Evolutionary conservation across 2,329 filamentous ascomycete genomes (phyloP).

Genomic region (Tolypocladium amazonense): DNA sequence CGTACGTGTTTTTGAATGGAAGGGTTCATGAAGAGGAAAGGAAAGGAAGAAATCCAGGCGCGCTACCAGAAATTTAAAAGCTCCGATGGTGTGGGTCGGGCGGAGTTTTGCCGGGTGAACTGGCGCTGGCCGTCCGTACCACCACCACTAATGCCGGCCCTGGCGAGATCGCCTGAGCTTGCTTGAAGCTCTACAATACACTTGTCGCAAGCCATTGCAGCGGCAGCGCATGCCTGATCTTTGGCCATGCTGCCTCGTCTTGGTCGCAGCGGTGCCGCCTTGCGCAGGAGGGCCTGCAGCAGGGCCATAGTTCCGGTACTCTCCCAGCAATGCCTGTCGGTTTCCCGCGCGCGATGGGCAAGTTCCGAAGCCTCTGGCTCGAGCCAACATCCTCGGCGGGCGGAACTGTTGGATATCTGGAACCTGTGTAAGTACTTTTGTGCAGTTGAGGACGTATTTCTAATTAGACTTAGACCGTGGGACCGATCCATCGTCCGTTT

Average conservation of each 20-base stretch:
- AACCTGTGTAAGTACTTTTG: constrained; percentile 16
- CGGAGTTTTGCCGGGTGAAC: constrained; percentile 18
- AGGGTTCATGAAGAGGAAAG: constrained; percentile 71
- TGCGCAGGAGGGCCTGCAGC: constrained; percentile 7
- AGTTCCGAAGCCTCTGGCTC: not conserved
- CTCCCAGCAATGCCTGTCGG: not conserved
- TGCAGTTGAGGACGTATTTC: not conserved
- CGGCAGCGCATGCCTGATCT: not conserved
- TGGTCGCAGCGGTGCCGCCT: constrained; percentile 10
- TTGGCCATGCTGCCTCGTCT: constrained; percentile 13
- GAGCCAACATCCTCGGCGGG: constrained; percentile 7
- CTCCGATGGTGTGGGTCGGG: constrained; percentile 8
- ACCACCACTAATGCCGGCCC: not conserved
- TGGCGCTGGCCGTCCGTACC: not conserved
- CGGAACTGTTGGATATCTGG: constrained; percentile 16
- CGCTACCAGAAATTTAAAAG: constrained; percentile 22
- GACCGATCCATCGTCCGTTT: constrained; percentile 10
- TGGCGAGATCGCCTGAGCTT: not conserved
- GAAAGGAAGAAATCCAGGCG: constrained; percentile 30
- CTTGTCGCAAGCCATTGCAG: not conserved
- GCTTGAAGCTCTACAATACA: not conserved
- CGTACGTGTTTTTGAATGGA: constrained; percentile 98
- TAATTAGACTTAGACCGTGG: constrained; percentile 14
- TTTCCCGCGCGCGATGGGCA: not conserved
- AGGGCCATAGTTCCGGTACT: not conserved